Evolutionary conservation across 495 filamentous ascomycete species (phyloP), one percentile per base, ranked within the genome.

Genomic region (Aspergillus sparsus): DNA sequence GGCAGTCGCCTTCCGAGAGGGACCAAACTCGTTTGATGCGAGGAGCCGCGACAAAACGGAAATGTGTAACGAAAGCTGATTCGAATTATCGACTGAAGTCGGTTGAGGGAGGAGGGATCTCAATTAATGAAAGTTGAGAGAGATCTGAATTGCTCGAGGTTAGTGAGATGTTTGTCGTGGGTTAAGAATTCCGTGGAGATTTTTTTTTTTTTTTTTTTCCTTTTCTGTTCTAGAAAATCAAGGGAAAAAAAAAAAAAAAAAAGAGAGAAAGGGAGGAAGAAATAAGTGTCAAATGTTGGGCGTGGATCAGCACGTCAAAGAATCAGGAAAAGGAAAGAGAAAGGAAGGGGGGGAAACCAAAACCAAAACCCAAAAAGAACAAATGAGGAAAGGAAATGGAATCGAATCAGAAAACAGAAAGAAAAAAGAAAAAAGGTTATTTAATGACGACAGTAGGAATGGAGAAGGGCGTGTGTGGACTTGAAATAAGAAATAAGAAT

Each of bases 11-110:
- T 51, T 49, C 61, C 55, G 53, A 58, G 49, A 32, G 18, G 39
- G 56, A 49, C 36, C 56, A 41, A 52, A 49, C 34, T 51, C 33
- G 47, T 47, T 27, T 37, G 42, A 54, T 67, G 65, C 58, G 52
- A 64, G 61, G 57, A 60, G 56, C 65, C 61, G 65, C 39, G 59
- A 56, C n/a, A 36, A 36, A 31, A 31, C 35, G 18, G 54, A 42
- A 31, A 39, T 47, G 49, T 31, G 57, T 49, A 47, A 58, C 47
- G 47, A 62, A 51, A 49, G 54, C 37, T 49, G 41, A 59, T 59
- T 53, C 49, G 49, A 51, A 34, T 34, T 34, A 13, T 16, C 10
- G 51, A 47, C 44, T 15, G 33, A n/a, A 53, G 52, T 6, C 46
- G 39, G 55, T 15, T 16, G 54, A 47, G 12, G 32, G 27, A 27